A percentile compares a stretch with the other conserved stretches of the same genome.
Conservation (phyloP, 352 stramenopile genomes). For the Chrysophaeum taylorii region DNA sequence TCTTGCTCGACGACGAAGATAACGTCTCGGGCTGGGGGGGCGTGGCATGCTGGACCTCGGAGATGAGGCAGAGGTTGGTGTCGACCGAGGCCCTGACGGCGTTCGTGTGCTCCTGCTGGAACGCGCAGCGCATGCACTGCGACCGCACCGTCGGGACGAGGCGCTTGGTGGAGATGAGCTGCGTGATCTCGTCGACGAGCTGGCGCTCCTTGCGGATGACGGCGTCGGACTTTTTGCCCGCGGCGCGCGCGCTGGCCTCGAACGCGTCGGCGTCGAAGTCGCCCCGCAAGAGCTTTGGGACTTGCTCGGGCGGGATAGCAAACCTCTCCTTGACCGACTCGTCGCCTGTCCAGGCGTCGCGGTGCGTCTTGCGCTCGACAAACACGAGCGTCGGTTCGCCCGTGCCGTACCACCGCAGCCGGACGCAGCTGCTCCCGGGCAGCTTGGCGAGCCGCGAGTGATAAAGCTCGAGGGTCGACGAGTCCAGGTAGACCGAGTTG, state of each 20-base stretch:
- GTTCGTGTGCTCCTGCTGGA: slow-evolving; percentile 9
- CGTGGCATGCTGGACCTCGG: slow-evolving; percentile 31
- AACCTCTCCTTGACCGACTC: slow-evolving; percentile 71
- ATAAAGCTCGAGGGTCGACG: slow-evolving; percentile 51
- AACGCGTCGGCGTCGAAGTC: slow-evolving; percentile 49
- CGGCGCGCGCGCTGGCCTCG: slow-evolving; percentile 36
- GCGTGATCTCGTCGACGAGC: slow-evolving; percentile 57
- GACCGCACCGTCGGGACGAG: slow-evolving; percentile 66
- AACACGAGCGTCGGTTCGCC: slow-evolving; percentile 59
- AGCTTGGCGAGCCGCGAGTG: slow-evolving; percentile 67
- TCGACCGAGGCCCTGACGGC: slow-evolving; percentile 63
- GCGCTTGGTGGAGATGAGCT: slow-evolving; percentile 64
- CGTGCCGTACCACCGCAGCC: slow-evolving; percentile 68
- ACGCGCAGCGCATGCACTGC: slow-evolving; percentile 31
- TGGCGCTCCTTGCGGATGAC: slow-evolving; percentile 23
- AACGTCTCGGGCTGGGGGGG: no score
- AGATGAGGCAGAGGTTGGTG: slow-evolving; percentile 75
- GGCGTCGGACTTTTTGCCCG: slow-evolving; percentile 30
- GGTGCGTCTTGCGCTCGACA: slow-evolving; percentile 72
- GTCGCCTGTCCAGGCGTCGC: slow-evolving; percentile 67
- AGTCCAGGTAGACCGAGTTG: slow-evolving; percentile 62
- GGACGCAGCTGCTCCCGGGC: slow-evolving; percentile 61
- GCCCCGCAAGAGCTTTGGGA: slow-evolving; percentile 43
- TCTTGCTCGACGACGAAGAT: no score
- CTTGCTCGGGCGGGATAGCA: slow-evolving; percentile 30